Evolutionary conservation across 2,329 filamentous ascomycete genomes (phyloP).

Genomic region (Sporothrix humicola): DNA sequence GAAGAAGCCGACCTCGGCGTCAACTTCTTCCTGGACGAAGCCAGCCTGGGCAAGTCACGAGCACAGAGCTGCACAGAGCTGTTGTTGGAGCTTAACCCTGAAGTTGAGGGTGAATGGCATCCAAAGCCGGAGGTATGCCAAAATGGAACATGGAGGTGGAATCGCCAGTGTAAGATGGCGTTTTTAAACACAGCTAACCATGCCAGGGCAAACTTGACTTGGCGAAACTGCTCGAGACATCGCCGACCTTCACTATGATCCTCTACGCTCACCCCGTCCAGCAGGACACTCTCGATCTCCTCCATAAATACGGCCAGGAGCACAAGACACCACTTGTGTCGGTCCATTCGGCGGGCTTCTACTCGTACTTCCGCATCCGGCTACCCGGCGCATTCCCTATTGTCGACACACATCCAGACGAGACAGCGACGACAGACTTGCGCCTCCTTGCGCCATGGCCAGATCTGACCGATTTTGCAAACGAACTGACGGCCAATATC

Average conservation of each 20-base stretch:
- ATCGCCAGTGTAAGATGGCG: background rate
- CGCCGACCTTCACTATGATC: constrained; percentile 58
- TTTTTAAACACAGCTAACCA: background rate
- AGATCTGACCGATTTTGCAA: constrained; percentile 72
- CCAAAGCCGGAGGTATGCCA: constrained; percentile 54
- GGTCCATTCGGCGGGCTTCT: constrained; percentile 89
- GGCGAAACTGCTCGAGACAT: constrained; percentile 48
- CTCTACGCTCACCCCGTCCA: constrained; percentile 60
- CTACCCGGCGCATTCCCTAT: constrained; percentile 84
- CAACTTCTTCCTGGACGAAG: constrained; percentile 93
- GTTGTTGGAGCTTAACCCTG: constrained; percentile 87
- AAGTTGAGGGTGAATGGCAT: constrained; percentile 79
- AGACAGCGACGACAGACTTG: constrained; percentile 82
- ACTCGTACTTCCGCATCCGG: constrained; percentile 82
- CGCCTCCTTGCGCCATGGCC: constrained; percentile 85
- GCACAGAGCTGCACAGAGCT: constrained; percentile 78
- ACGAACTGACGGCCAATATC: constrained; percentile 70
- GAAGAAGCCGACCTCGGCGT: constrained; percentile 83
- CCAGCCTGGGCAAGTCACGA: constrained; percentile 75
- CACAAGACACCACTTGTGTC: constrained; percentile 77
- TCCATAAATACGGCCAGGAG: constrained; percentile 56
- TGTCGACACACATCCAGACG: constrained; percentile 93
- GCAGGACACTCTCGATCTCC: constrained; percentile 50
- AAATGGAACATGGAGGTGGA: constrained; percentile 8
- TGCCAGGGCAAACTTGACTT: constrained; percentile 34